Evolutionary conservation across 768 basidiomycete species (phyloP).

Genomic region (Mycena vulgaris): DNA sequence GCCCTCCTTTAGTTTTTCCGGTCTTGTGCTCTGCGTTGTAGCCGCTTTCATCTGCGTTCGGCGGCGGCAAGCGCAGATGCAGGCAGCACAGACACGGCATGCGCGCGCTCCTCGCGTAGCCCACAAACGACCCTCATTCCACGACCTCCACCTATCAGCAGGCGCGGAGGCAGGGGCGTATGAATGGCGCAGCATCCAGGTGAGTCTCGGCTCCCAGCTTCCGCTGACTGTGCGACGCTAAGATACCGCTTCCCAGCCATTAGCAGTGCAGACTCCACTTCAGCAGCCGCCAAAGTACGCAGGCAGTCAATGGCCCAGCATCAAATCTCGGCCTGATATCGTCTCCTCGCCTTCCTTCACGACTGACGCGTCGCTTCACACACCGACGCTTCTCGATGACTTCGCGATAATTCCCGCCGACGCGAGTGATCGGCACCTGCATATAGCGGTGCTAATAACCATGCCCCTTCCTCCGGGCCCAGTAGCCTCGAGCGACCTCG

Average conservation of each 20-base stretch:
- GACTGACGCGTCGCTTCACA: slow-evolving; percentile 7
- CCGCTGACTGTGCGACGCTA: not conserved
- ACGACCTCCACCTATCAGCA: slow-evolving; percentile 4
- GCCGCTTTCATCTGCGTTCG: not conserved
- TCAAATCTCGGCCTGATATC: not conserved
- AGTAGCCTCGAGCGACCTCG: not conserved
- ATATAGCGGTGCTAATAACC: slow-evolving; percentile 18
- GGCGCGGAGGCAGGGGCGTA: not conserved
- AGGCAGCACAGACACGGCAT: not conserved
- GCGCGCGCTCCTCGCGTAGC: not conserved
- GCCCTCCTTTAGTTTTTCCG: not conserved
- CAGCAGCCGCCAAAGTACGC: not conserved
- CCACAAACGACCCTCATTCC: not conserved
- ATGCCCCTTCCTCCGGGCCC: slow-evolving; percentile 15
- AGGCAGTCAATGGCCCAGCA: not conserved
- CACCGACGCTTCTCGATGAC: not conserved
- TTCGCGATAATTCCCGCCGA: not conserved
- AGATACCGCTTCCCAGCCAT: slow-evolving; percentile 7
- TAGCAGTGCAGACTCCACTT: slow-evolving; percentile 13
- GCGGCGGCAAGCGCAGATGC: not conserved
- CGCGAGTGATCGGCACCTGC: slow-evolving; percentile 25
- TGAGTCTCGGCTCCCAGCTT: not conserved
- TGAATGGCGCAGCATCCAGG: slow-evolving; percentile 21
- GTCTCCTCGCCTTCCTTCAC: not conserved
- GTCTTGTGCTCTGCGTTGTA: not conserved